These are phyloP conservation scores for Colletotrichum acutatum DNA, from an alignment of 2,329 filamentous ascomycete species.

Conservation along the genomic window DNA sequence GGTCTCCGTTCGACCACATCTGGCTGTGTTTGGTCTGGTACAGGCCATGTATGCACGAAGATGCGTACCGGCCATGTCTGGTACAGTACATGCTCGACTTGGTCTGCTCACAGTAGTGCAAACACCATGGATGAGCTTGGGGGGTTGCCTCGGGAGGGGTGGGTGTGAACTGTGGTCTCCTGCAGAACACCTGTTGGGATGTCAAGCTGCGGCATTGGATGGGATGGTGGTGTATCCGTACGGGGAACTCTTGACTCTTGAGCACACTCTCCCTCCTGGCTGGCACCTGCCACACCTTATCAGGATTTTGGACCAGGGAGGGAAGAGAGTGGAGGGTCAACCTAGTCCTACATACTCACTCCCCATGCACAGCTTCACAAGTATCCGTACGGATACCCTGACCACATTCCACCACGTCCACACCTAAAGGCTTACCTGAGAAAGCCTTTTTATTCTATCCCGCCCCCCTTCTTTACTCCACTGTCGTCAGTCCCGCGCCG, in stretches of 20 bases:
- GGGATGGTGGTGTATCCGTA: conserved; percentile 15
- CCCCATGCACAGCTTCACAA: conserved; percentile 30
- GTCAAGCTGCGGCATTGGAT: conserved; percentile 28
- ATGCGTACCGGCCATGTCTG: conserved; percentile 10
- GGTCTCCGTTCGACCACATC: conserved; percentile 12
- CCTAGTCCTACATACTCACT: not conserved
- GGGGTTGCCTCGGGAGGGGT: conserved; percentile 8
- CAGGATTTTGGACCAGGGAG: conserved; percentile 28
- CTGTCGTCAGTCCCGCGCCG: conserved; percentile 30
- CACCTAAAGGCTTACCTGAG: conserved; percentile 8
- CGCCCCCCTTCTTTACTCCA: conserved; percentile 30
- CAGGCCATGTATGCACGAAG: conserved; percentile 19
- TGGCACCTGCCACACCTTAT: conserved; percentile 36
- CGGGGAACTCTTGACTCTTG: conserved; percentile 7
- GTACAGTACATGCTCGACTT: conserved; percentile 26
- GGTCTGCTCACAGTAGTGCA: conserved; percentile 28
- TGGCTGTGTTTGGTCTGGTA: conserved; percentile 23
- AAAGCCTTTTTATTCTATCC: conserved; percentile 19
- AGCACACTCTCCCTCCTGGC: conserved; percentile 18
- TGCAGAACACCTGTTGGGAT: conserved; percentile 31
- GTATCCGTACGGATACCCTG: conserved; percentile 19
- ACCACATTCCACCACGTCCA: conserved; percentile 28
- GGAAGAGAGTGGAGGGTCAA: conserved; percentile 5
- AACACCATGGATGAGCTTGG: conserved; percentile 15
- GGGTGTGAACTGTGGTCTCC: conserved; percentile 24